Percentiles rank a stretch among this genome's conserved stretches.
These are phyloP conservation scores for Rhizopus delemar DNA, from an alignment of 371 early-diverging fungal genomes.

Conservation along the genomic window DNA sequence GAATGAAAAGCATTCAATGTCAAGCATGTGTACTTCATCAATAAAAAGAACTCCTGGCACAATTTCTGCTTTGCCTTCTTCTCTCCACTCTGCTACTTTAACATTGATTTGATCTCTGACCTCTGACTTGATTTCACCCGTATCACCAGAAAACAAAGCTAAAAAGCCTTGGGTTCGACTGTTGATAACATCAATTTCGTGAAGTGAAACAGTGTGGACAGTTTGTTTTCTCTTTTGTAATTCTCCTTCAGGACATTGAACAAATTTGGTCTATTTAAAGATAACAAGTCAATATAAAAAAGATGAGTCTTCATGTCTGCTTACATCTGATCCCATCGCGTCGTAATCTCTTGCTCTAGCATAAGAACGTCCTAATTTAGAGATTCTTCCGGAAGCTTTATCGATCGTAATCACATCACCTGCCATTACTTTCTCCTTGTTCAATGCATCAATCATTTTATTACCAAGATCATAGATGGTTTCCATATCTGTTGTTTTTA, in stretches of 20 bases:
- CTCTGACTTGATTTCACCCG: conserved; percentile 97
- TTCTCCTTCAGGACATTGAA: conserved; percentile 99
- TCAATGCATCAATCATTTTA: conserved; percentile 97
- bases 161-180: conserved; percentile 96
- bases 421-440: conserved; percentile 96
- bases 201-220: conserved; percentile 96
- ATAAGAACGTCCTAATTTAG: conserved; percentile 95
- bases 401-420: conserved; percentile 99
- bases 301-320: background rate
- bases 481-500: conserved; percentile 99
- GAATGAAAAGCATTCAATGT: conserved; percentile 98
- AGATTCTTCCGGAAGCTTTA: conserved; percentile 97
- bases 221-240: conserved; percentile 95
- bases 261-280: conserved; percentile 79
- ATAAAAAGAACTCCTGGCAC: conserved; percentile 98
- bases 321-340: conserved; percentile 92
- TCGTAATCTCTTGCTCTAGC: conserved; percentile 95
- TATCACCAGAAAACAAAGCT: conserved; percentile 96
- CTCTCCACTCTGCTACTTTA: conserved; percentile 97
- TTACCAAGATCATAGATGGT: conserved; percentile 98
- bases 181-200: conserved; percentile 99
- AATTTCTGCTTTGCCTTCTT: conserved; percentile 98
- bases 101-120: conserved; percentile 98
- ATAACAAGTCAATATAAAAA: background rate
- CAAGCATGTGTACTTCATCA: conserved; percentile 99